Base-by-base conservation (phyloP, 2,329 filamentous ascomycete species). In the Alternaria ethzedia region DNA sequence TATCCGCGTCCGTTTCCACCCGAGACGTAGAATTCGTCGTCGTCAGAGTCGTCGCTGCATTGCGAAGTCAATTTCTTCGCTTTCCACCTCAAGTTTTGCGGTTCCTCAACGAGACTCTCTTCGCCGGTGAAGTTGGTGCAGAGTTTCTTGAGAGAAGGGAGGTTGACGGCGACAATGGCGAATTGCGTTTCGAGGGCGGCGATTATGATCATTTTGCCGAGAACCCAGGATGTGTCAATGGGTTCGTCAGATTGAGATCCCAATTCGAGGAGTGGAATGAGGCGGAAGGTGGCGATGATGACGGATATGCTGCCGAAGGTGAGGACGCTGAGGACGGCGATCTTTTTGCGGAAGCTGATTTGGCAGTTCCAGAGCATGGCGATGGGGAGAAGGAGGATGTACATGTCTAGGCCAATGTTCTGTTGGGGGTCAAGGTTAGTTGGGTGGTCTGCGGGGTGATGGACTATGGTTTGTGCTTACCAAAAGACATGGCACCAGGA, bases 201-300 rank as follows among this genome's bases (percentile, higher is more conserved):
- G 17, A 79, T 68, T 21, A 79, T 75, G 59, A 75, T 65, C 63
- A 79, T 75, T 49, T 75, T 75, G 5, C 77, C 78, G 9, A 79
- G 66, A 2, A 70, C 63, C 43, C 65, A 78, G 21, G 73, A 74
- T 12, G 71, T 65, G 49, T 79, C 75, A 6, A 71, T 55, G 6
- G 68, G 66, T 3, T 50, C 63, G 57, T 70, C 49, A 15, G 49
- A 52, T 15, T 36, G 49, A n/a, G 32, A 30, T 5, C 28, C 67
- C 17, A 79, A 67, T 50, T 70, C 61, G 54, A 70, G 59, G 5
- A 74, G 68, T 10, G 67, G 61, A 8, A 70, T 61, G 20, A 75
- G 52, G 15, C 73, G 72, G 32, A 71, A 61, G 36, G 30, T 57
- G 1, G 66, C 68, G 30, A 72, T 62, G 23, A 74, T 57, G 6